Conservation (phyloP, 495 filamentous ascomycete species). For the Penicillium coprophilum region DNA sequence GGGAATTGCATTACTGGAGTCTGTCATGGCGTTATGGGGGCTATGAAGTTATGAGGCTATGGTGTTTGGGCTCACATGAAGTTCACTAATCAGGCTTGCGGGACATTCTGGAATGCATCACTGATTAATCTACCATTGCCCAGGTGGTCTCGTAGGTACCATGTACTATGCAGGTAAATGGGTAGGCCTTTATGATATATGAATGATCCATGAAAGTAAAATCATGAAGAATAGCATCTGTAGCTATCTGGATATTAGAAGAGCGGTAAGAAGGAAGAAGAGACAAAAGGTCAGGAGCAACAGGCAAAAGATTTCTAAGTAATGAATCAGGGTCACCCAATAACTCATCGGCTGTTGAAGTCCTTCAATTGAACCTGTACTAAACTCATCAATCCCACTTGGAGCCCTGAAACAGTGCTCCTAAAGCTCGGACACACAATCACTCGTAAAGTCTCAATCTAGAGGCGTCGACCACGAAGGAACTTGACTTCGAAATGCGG, state of each 20-base stretch:
- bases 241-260: not conserved
- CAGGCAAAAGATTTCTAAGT: not conserved
- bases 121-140: not conserved
- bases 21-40: not conserved
- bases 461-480: not conserved
- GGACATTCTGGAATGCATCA: not conserved
- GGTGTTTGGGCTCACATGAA: not conserved
- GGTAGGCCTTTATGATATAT: not conserved
- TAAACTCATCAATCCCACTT: not conserved
- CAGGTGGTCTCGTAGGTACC: no score
- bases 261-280: not conserved
- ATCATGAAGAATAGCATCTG: not conserved
- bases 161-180: no score
- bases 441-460: not conserved
- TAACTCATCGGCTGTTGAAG: not conserved
- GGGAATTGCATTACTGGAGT: constrained; percentile 1
- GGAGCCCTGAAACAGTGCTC: not conserved
- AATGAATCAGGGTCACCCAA: not conserved
- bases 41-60: not conserved
- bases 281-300: not conserved
- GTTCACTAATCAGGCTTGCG: not conserved
- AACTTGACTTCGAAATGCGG: constrained; percentile 6
- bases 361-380: not conserved
- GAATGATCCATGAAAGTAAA: not conserved
- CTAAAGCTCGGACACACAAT: not conserved